phyloP scores from a whole-genome alignment of 169 alveolate genomes.

The Plasmodium coatneyi region DNA sequence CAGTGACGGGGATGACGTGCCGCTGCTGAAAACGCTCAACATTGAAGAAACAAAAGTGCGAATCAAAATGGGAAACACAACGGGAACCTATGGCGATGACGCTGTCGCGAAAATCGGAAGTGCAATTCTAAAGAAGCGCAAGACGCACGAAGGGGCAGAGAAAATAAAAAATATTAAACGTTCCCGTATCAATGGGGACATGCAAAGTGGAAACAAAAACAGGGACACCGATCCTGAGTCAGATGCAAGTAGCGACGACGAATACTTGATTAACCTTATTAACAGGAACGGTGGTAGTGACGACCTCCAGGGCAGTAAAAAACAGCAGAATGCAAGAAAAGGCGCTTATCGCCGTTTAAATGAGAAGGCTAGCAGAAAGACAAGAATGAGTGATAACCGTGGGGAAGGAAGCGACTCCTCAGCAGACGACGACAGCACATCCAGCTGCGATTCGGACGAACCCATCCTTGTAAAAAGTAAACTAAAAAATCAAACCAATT shows the following conservation, averaged over 20 bases:
- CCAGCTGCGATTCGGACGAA: slow-evolving; percentile 61
- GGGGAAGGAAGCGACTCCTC: background rate
- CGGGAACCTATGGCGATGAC: background rate
- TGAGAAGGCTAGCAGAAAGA: background rate
- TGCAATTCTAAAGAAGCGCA: background rate
- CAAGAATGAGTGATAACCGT: background rate
- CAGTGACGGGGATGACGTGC: slow-evolving; percentile 19
- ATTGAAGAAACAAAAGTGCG: background rate
- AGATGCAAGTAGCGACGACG: slow-evolving; percentile 61
- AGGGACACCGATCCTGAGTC: background rate
- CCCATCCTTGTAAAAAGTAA: slow-evolving; percentile 39
- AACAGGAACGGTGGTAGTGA: background rate
- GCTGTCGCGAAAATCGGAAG: background rate
- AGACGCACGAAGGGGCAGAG: background rate
- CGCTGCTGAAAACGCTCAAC: slow-evolving; percentile 9
- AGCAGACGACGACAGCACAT: background rate
- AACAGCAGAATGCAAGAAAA: background rate
- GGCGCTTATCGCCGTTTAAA: background rate
- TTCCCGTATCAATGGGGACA: background rate
- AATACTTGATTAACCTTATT: slow-evolving; percentile 6
- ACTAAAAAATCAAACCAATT: background rate
- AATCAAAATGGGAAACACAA: slow-evolving; percentile 2
- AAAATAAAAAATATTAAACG: slow-evolving; percentile 4
- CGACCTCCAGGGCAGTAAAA: background rate
- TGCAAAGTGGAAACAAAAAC: background rate